phyloP scores from a whole-genome alignment of 2,329 filamentous ascomycete genomes.

The Hymenoscyphus repandus region DNA sequence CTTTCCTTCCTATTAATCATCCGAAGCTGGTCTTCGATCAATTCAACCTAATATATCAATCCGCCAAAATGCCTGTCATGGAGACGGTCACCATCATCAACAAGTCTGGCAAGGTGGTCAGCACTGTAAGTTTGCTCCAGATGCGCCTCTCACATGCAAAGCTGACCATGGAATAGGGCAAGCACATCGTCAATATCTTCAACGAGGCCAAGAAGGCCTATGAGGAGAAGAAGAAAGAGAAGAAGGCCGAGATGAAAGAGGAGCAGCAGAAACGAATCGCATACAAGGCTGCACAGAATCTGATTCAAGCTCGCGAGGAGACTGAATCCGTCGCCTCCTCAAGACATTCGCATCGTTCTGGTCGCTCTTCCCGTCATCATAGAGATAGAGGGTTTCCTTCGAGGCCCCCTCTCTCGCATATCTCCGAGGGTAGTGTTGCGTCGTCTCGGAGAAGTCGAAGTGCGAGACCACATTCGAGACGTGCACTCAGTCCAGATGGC shows the following conservation, averaged over 20 bases:
- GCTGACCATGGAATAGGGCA: conserved; percentile 56
- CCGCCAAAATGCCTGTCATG: conserved; percentile 36
- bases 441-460: conserved; percentile 22
- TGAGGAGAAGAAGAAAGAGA: conserved; percentile 71
- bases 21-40: conserved; percentile 25
- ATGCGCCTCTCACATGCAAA: conserved; percentile 5
- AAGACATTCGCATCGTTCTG: conserved; percentile 29
- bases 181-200: conserved; percentile 84
- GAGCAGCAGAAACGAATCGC: conserved; percentile 56
- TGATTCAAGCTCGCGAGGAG: conserved; percentile 38
- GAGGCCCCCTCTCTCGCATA: conserved; percentile 21
- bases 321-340: conserved; percentile 38
- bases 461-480: conserved; percentile 19
- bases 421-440: conserved; percentile 22
- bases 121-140: conserved; percentile 58
- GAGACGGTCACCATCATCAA: conserved; percentile 89
- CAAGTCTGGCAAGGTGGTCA: conserved; percentile 85
- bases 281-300: conserved; percentile 55
- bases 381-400: conserved; percentile 6
- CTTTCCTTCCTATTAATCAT: no score
- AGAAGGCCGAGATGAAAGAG: conserved; percentile 53
- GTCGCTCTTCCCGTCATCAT: conserved; percentile 19
- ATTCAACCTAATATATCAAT: conserved; percentile 7
- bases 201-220: conserved; percentile 89
- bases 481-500: conserved; percentile 8